A percentile compares a stretch with the other conserved stretches of the same genome.
Evolutionary conservation across 2,329 filamentous ascomycete genomes (phyloP).

Genomic region (Paracamarosporium sp.): DNA sequence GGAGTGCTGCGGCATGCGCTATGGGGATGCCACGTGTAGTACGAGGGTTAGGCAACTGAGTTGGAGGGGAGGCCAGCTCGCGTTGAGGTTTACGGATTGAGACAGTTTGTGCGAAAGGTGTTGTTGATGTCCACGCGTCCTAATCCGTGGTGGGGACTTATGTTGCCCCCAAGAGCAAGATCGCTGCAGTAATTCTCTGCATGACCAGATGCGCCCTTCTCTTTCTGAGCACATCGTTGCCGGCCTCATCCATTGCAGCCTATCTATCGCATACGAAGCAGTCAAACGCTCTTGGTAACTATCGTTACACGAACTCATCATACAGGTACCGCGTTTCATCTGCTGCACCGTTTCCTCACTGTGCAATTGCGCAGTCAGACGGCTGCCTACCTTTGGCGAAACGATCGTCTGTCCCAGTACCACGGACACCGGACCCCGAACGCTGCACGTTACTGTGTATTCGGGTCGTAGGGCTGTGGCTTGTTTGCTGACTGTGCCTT

Average conservation of each 20-base stretch:
- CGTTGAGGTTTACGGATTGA: background rate
- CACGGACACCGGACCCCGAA: constrained; percentile 7
- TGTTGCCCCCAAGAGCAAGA: background rate
- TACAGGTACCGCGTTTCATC: background rate
- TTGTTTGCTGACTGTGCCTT: constrained; percentile 9
- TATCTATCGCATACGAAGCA: background rate
- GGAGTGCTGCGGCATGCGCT: background rate
- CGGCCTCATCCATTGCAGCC: background rate
- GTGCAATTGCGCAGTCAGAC: background rate
- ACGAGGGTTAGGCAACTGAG: constrained; percentile 3
- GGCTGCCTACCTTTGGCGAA: background rate
- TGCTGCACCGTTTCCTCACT: background rate
- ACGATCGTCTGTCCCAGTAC: background rate
- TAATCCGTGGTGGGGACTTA: background rate
- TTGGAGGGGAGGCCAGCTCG: background rate
- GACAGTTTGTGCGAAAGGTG: background rate
- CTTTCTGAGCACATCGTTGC: background rate
- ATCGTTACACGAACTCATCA: background rate
- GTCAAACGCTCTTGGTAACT: background rate
- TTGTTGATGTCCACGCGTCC: background rate
- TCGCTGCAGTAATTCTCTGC: background rate
- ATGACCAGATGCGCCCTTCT: background rate
- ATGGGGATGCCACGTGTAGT: constrained; percentile 3
- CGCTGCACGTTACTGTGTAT: background rate
- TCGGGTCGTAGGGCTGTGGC: constrained; percentile 8